phyloP scores from a whole-genome alignment of 805 yeast genomes.

The Monosporozyma aerobia region DNA sequence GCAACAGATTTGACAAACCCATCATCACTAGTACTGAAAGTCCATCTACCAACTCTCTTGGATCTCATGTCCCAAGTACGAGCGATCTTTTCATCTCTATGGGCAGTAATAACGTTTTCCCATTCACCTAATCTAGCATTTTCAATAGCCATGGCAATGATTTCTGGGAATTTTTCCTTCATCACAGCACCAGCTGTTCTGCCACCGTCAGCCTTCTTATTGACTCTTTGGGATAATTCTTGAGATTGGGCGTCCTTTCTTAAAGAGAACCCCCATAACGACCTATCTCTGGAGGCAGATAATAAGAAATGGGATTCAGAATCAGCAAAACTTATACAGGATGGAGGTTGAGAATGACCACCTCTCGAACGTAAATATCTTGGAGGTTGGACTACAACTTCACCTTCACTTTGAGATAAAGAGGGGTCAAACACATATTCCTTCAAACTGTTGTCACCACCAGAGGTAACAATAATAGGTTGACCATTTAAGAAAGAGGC shows the following conservation, averaged over 20 bases:
- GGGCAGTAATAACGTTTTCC: slow-evolving; percentile 89
- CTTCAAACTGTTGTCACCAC: slow-evolving; percentile 82
- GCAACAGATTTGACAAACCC: slow-evolving; percentile 67
- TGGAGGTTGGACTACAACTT: slow-evolving; percentile 73
- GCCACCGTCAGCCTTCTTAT: slow-evolving; percentile 35
- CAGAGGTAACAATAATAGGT: slow-evolving; percentile 79
- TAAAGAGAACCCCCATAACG: slow-evolving; percentile 86
- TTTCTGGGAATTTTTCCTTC: slow-evolving; percentile 70
- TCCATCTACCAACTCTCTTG: slow-evolving; percentile 72
- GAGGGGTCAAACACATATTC: slow-evolving; percentile 94
- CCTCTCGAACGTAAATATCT: slow-evolving; percentile 88
- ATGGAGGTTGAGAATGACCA: slow-evolving; percentile 93
- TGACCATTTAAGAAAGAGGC: slow-evolving; percentile 80
- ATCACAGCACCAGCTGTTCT: slow-evolving; percentile 52
- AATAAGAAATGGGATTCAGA: slow-evolving; percentile 73
- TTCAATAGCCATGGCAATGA: slow-evolving; percentile 59
- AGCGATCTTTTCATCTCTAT: slow-evolving; percentile 72
- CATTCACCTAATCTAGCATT: slow-evolving; percentile 77
- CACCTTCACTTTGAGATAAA: slow-evolving; percentile 42
- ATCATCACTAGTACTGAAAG: slow-evolving; percentile 64
- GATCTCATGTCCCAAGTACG: slow-evolving; percentile 81
- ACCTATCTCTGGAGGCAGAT: slow-evolving; percentile 77
- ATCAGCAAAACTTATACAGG: slow-evolving; percentile 65
- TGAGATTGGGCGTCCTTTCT: slow-evolving; percentile 96
- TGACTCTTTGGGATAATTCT: slow-evolving; percentile 73